phyloP scores from a whole-genome alignment of 169 alveolate species.

The Amoebophrya sp. region DNA sequence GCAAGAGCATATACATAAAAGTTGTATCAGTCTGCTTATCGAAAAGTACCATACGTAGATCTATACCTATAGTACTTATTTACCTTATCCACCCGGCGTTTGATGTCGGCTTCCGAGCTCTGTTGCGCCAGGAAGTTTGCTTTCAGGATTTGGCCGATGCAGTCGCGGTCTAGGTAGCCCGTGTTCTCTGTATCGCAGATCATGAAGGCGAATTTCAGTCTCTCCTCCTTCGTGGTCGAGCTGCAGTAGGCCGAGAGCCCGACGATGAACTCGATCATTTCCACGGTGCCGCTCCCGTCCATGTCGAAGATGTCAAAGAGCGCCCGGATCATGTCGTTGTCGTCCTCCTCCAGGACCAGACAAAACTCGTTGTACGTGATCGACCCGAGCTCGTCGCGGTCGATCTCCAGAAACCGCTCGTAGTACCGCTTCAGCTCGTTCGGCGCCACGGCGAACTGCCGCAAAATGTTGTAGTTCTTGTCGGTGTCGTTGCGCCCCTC shows the following conservation, averaged over 20 bases:
- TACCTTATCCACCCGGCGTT: not conserved
- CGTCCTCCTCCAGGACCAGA: not conserved
- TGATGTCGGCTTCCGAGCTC: not conserved
- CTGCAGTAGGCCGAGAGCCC: not conserved
- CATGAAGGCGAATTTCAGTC: not conserved
- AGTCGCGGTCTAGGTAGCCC: not conserved
- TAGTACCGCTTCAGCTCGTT: slow-evolving; percentile 5
- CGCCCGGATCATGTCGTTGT: not conserved
- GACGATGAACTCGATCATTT: not conserved
- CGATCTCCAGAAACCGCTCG: not conserved
- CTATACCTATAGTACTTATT: too few species aligned
- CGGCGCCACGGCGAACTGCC: not conserved
- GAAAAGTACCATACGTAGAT: too few species aligned
- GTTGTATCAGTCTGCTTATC: too few species aligned
- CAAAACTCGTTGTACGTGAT: not conserved
- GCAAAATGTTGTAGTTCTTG: not conserved
- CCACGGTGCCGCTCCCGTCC: not conserved
- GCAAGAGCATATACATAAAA: too few species aligned
- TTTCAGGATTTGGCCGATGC: not conserved
- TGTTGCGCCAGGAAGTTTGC: not conserved
- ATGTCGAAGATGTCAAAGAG: not conserved
- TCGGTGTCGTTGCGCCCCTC: not conserved
- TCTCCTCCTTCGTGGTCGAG: not conserved
- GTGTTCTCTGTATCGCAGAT: not conserved
- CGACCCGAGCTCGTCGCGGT: not conserved